phyloP scores from a whole-genome alignment of 192 early-diverging fungal genomes.

The Pecoramyces ruminantium region DNA sequence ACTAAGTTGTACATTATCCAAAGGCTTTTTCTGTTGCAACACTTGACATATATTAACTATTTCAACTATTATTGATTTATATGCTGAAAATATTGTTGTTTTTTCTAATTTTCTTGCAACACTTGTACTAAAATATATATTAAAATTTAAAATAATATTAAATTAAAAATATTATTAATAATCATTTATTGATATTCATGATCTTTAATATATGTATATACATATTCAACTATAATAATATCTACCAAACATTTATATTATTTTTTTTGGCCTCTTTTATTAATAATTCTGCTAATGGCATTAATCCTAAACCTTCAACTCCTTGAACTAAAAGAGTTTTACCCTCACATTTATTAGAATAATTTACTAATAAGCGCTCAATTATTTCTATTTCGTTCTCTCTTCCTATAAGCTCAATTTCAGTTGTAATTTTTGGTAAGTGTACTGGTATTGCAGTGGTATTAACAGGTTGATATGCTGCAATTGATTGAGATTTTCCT shows the following conservation, averaged over 20 bases:
- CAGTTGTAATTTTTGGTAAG: not conserved
- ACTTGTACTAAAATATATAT: conserved; percentile 10
- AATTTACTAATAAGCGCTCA: conserved; percentile 1
- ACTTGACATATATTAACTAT: not conserved
- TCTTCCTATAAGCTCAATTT: conserved; percentile 9
- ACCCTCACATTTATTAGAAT: not conserved
- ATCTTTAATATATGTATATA: too few relatives aligned
- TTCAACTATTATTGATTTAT: not conserved
- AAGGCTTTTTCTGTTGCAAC: not conserved
- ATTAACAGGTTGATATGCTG: conserved; percentile 6
- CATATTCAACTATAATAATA: too few relatives aligned
- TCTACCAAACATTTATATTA: conserved; percentile 15
- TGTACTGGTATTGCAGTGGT: not conserved
- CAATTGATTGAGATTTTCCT: conserved; percentile 19
- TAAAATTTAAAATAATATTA: too few relatives aligned
- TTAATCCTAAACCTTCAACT: conserved; percentile 26
- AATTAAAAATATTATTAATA: too few relatives aligned
- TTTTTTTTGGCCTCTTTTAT: conserved; percentile 13
- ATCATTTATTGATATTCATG: too few relatives aligned
- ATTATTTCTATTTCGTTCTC: conserved; percentile 15
- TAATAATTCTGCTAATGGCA: conserved; percentile 18
- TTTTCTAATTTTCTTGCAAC: conserved; percentile 18
- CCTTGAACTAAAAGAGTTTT: conserved; percentile 18
- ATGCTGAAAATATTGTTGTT: conserved; percentile 11
- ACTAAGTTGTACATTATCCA: not conserved